Evolutionary conservation across 192 early-diverging fungal genomes (phyloP), one percentile per base, ranked within the genome.

Genomic region (Backusella liffmaniae): DNA sequence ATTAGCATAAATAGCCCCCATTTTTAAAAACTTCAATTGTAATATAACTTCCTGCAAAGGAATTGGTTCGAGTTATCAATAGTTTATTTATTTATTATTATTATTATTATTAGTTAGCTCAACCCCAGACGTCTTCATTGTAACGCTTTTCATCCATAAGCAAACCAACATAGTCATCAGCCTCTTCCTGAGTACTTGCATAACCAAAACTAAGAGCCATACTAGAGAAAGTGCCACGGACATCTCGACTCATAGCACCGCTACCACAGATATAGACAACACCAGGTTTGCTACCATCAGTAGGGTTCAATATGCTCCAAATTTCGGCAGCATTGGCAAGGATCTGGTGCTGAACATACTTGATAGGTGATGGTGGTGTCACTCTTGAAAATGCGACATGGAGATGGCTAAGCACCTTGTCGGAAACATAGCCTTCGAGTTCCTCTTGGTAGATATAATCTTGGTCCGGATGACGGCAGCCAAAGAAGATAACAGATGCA

Each of bases 391-490:
- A 90, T 18, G 90, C 87, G 29, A 88, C 67, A 32, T 85, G 79
- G 16, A 94, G 80, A 10, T 85, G 80, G 32, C 81, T 84, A n/a
- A 97, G 79, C 26, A 89, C 81, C 1, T 91, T 85, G 39, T 84
- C 73, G 10, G 80, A 29, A 44, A 79, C 59, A 65, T 86, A 85
- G n/a, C 70, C 35, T 46, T 90, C 82, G 15, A 96, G 79, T 80
- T 94, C 90, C 13, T 89, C 89, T 30, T 80, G 81, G 81, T 95
- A 96, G 53, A 97, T 80, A 73, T 86, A 91, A 77, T 97, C 95
- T 56, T 83, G 84, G 6, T 84, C 80, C 1, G 82, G 76, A 73
- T 87, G 88, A 35, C 96, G 90, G 73, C 96, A 94, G 4, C 97
- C 96, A 85, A 95, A 96, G 80, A 96, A 93, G 69, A 97, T 30